A percentile compares a stretch with the other conserved stretches of the same genome.
phyloP scores from a whole-genome alignment of 2,329 filamentous ascomycete genomes.

The Pseudomassariella vexata region DNA sequence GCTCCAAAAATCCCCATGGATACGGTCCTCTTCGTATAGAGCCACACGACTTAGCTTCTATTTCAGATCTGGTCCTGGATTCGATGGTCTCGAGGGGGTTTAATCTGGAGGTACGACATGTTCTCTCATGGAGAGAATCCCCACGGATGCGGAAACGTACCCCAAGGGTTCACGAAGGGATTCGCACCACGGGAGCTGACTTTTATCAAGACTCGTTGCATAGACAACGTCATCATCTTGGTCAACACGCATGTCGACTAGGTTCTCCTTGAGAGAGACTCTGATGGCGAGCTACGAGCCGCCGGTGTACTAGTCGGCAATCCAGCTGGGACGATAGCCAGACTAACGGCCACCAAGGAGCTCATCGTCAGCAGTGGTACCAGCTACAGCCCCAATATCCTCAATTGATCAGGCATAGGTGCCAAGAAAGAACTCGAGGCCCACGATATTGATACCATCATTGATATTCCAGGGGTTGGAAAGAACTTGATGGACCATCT shows the following conservation, averaged over 20 bases:
- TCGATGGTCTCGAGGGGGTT: slow-evolving; percentile 50
- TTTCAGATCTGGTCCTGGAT: slow-evolving; percentile 47
- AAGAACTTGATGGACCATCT: slow-evolving; percentile 16
- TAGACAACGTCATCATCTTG: slow-evolving; percentile 39
- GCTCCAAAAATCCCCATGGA: slow-evolving; percentile 40
- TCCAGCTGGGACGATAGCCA: slow-evolving; percentile 29
- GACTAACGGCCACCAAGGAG: slow-evolving; percentile 30
- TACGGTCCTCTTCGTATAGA: slow-evolving; percentile 49
- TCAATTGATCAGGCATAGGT: slow-evolving; percentile 48
- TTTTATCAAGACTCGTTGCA: slow-evolving; percentile 36
- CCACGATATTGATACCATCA: slow-evolving; percentile 9
- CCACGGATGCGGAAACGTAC: slow-evolving; percentile 50
- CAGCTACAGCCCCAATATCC: slow-evolving; percentile 45
- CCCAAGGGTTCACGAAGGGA: slow-evolving; percentile 44
- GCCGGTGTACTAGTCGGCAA: slow-evolving; percentile 35
- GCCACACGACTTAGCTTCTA: slow-evolving; percentile 53
- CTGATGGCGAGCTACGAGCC: slow-evolving; percentile 31
- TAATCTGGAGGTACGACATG: slow-evolving; percentile 52
- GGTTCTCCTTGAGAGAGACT: slow-evolving; percentile 36
- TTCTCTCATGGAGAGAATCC: slow-evolving; percentile 44
- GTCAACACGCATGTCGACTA: slow-evolving; percentile 46
- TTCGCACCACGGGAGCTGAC: slow-evolving; percentile 47
- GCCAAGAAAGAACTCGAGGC: slow-evolving; percentile 30
- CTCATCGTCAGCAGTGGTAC: slow-evolving; percentile 38
- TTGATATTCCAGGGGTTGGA: slow-evolving; percentile 16